These are phyloP conservation scores for Ascochyta koolunga DNA, from an alignment of 2,329 filamentous ascomycete species.

Conservation along the genomic window DNA sequence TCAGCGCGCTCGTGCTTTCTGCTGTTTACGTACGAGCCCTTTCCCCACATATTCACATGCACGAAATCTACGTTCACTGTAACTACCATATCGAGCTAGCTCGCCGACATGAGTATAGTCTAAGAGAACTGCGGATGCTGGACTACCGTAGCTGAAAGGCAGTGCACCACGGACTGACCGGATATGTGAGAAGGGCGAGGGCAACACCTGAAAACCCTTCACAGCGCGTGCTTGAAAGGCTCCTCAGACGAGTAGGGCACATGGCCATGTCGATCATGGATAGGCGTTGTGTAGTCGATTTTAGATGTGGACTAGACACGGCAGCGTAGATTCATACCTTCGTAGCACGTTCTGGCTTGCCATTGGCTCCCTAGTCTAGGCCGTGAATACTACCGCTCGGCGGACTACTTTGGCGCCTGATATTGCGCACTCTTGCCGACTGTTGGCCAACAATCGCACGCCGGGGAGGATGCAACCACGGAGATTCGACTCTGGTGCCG, in stretches of 20 bases:
- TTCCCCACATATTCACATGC: slow-evolving; percentile 9
- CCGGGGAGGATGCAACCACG: slow-evolving; percentile 14
- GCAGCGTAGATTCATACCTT: neutral
- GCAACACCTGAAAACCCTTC: neutral
- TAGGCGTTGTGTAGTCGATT: slow-evolving; percentile 6
- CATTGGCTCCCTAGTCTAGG: slow-evolving; percentile 13
- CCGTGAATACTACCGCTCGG: neutral
- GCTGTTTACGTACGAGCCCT: slow-evolving; percentile 8
- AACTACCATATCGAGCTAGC: neutral
- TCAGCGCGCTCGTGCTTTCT: slow-evolving; percentile 5
- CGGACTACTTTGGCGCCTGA: slow-evolving; percentile 5
- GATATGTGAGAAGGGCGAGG: neutral
- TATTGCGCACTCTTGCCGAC: neutral
- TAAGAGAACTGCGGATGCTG: neutral
- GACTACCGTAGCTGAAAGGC: neutral
- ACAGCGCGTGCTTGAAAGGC: neutral
- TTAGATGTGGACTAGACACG: slow-evolving; percentile 5
- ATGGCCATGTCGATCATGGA: slow-evolving; percentile 8
- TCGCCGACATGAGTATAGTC: slow-evolving; percentile 2
- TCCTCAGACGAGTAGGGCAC: neutral
- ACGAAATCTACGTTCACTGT: neutral
- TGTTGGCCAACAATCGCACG: neutral
- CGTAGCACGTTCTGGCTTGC: slow-evolving; percentile 2
- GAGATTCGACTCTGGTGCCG: slow-evolving; percentile 13
- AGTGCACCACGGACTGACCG: slow-evolving; percentile 4